These are phyloP conservation scores for Phyllosticta citribraziliensis DNA, from an alignment of 2,329 filamentous ascomycete genomes.

Conservation along the genomic window DNA sequence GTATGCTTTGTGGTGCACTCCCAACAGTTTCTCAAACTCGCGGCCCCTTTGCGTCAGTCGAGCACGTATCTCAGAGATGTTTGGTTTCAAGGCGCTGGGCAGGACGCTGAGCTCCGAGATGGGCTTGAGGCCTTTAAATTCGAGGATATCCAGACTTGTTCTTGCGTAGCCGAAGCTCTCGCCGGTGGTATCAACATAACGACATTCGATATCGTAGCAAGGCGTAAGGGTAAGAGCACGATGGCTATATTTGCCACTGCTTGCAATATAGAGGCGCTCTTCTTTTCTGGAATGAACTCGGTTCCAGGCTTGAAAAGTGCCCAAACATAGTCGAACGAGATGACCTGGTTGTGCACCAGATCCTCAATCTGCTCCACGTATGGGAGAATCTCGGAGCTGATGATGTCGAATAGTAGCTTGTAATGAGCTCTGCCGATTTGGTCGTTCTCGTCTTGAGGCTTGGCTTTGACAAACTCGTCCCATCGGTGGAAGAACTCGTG, in stretches of 20 bases:
- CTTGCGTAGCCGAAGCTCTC: constrained; percentile 14
- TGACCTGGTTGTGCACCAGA: constrained; percentile 14
- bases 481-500: constrained; percentile 28
- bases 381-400: background rate
- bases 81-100: constrained; percentile 3
- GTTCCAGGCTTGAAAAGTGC: constrained; percentile 16
- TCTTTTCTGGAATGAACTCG: constrained; percentile 16
- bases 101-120: constrained; percentile 20
- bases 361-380: constrained; percentile 14
- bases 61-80: background rate
- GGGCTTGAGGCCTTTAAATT: constrained; percentile 27
- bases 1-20: background rate
- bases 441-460: constrained; percentile 17
- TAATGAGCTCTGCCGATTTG: constrained; percentile 19
- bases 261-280: constrained; percentile 12
- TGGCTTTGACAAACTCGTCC: constrained; percentile 18
- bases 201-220: constrained; percentile 12
- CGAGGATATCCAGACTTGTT: constrained; percentile 14
- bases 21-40: constrained; percentile 10
- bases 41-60: background rate
- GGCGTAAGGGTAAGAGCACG: too few species aligned
- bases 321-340: constrained; percentile 13
- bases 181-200: constrained; percentile 20
- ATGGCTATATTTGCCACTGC: constrained; percentile 12
- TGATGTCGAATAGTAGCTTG: constrained; percentile 19